Percentiles rank a stretch among this genome's conserved stretches.
Conservation (phyloP, 2,329 filamentous ascomycete species). For the Sclerotinia minor region DNA sequence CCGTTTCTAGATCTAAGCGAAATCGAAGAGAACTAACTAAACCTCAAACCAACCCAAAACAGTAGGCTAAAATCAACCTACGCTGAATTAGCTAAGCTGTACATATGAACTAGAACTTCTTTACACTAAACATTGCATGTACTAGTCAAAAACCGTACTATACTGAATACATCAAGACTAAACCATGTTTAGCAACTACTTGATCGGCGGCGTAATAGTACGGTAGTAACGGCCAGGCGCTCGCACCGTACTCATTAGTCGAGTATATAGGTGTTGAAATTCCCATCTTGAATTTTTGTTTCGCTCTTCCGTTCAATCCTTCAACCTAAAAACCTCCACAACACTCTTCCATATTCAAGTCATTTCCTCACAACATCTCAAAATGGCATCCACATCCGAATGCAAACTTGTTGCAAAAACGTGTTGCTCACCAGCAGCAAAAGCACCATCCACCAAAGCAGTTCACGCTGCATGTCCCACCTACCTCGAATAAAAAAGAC, state of each 20-base stretch:
- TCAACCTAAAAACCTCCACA: neutral
- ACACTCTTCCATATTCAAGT: neutral
- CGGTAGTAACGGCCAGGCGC: too few relatives aligned
- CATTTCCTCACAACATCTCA: neutral
- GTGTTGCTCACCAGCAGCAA: neutral
- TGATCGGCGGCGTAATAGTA: too few relatives aligned
- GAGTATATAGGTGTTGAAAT: too few relatives aligned
- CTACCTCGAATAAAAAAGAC: neutral
- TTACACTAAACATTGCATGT: neutral
- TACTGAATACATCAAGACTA: neutral
- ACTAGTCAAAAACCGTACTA: neutral
- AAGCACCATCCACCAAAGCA: neutral
- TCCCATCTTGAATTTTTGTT: too few relatives aligned
- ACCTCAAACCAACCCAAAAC: neutral
- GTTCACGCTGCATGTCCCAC: neutral
- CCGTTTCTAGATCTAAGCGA: neutral
- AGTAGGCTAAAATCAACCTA: too few relatives aligned
- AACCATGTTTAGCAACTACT: too few relatives aligned
- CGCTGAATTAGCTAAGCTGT: too few relatives aligned
- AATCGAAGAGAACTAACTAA: neutral
- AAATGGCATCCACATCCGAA: neutral
- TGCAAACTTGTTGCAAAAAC: neutral
- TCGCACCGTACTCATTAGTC: too few relatives aligned
- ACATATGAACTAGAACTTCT: too few relatives aligned
- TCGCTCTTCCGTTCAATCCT: too few relatives aligned